A percentile compares a stretch with the other conserved stretches of the same genome.
phyloP scores from a whole-genome alignment of 148 eudicot species.

The Simmondsia chinensis region DNA sequence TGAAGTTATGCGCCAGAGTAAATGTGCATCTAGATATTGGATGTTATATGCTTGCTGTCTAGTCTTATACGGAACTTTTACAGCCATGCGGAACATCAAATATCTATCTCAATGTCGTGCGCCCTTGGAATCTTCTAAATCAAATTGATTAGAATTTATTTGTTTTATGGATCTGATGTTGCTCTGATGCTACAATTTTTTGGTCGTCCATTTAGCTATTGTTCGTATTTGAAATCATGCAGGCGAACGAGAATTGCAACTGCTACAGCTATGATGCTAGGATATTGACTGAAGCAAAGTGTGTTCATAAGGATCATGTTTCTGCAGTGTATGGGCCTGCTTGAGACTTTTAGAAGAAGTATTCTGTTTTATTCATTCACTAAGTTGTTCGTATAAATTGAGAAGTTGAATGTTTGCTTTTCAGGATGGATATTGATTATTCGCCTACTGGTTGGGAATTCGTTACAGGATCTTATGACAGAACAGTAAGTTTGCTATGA shows the following conservation, averaged over 20 bases:
- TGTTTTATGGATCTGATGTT: no score
- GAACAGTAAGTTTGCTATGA: slow-evolving; percentile 88
- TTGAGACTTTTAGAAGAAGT: background rate
- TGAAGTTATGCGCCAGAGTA: background rate
- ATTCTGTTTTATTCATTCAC: background rate
- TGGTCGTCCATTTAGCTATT: background rate
- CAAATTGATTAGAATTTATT: no score
- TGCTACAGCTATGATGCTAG: slow-evolving; percentile 92
- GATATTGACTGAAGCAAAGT: slow-evolving; percentile 74
- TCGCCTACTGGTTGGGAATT: slow-evolving; percentile 99
- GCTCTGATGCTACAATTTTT: background rate
- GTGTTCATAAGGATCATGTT: slow-evolving; percentile 95
- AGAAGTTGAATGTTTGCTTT: background rate
- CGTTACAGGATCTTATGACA: slow-evolving; percentile 97
- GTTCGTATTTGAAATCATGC: slow-evolving; percentile 14
- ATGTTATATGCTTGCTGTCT: no score
- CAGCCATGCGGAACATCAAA: no score
- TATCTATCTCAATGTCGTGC: no score
- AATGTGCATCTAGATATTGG: no score
- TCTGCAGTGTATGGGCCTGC: slow-evolving; percentile 79
- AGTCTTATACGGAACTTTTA: no score
- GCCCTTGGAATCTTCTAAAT: no score
- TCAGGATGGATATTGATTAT: slow-evolving; percentile 94
- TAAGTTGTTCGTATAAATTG: slow-evolving; percentile 1
- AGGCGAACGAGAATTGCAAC: slow-evolving; percentile 95